These are phyloP conservation scores for Trichophyton mentagrophytes DNA, from an alignment of 2,329 filamentous ascomycete species.

Conservation along the genomic window DNA sequence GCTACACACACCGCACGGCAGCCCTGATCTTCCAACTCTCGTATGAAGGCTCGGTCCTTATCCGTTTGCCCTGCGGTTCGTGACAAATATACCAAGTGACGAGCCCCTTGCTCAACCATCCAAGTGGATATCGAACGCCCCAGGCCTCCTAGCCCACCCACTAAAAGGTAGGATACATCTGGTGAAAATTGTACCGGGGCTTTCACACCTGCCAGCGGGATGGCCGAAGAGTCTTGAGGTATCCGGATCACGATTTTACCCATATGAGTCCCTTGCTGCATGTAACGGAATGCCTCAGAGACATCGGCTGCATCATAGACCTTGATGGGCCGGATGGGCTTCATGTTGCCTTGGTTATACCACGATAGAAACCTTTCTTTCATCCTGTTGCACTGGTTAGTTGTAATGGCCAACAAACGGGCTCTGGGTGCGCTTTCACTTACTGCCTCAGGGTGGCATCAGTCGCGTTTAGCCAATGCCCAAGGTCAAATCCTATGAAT, in stretches of 20 bases:
- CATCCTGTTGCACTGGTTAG: neutral
- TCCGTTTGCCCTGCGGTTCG: conserved; percentile 13
- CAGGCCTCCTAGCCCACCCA: conserved; percentile 18
- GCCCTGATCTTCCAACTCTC: neutral
- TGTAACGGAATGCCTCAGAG: conserved; percentile 18
- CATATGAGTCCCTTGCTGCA: conserved; percentile 14
- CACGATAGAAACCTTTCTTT: neutral
- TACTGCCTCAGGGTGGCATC: neutral
- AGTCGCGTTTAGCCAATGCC: neutral
- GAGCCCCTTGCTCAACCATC: conserved; percentile 18
- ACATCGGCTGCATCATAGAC: conserved; percentile 18
- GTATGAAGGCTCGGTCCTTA: neutral
- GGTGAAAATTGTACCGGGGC: neutral
- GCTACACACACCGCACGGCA: neutral
- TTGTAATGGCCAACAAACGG: neutral
- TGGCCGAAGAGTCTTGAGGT: neutral
- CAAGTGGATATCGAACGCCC: conserved; percentile 15
- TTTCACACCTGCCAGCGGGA: neutral
- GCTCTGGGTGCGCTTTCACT: neutral
- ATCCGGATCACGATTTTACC: neutral
- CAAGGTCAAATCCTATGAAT: conserved; percentile 13
- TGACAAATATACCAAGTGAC: conserved; percentile 20
- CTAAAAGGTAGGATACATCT: conserved; percentile 16
- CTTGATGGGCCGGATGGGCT: conserved; percentile 20
- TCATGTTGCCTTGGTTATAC: conserved; percentile 12